phyloP scores from a whole-genome alignment of 1,284 basidiomycete species.

The Pseudozyma sp. region DNA sequence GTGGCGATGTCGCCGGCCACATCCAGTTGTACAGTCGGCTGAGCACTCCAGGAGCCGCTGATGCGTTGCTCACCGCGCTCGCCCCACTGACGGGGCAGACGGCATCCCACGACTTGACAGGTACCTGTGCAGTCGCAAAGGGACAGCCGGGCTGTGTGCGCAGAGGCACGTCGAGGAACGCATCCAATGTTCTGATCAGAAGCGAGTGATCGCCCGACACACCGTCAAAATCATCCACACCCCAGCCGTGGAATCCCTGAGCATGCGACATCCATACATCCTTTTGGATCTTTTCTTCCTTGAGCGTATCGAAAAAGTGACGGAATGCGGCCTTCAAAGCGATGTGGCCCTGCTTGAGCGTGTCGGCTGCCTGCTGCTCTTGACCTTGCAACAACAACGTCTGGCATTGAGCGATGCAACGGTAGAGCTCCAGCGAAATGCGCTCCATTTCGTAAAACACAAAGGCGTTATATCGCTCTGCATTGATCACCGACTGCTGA shows the following conservation, averaged over 20 bases:
- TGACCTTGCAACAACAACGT: conserved; percentile 17
- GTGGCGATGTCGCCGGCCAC: conserved; percentile 15
- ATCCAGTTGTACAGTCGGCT: conserved; percentile 37
- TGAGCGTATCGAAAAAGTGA: conserved; percentile 48
- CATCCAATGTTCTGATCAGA: conserved; percentile 41
- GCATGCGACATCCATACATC: conserved; percentile 51
- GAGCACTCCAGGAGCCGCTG: conserved; percentile 11
- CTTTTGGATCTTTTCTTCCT: conserved; percentile 48
- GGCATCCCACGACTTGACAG: conserved; percentile 27
- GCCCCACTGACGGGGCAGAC: conserved; percentile 28
- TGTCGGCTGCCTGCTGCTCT: conserved; percentile 35
- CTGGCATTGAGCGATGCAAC: conserved; percentile 37
- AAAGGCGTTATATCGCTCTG: conserved; percentile 46
- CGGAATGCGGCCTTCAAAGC: conserved; percentile 45
- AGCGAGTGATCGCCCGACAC: conserved; percentile 49
- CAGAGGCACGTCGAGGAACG: conserved; percentile 42
- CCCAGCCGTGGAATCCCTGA: conserved; percentile 51
- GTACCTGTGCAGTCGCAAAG: conserved; percentile 35
- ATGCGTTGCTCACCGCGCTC: not conserved
- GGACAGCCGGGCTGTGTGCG: conserved; percentile 38
- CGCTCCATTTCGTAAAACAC: conserved; percentile 52
- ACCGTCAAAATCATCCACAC: conserved; percentile 47
- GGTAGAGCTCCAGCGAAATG: conserved; percentile 36
- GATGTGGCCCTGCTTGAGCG: conserved; percentile 33
- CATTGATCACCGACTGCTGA: conserved; percentile 25